phyloP scores from a whole-genome alignment of 2,329 filamentous ascomycete species.

The Aureobasidium pullulans region DNA sequence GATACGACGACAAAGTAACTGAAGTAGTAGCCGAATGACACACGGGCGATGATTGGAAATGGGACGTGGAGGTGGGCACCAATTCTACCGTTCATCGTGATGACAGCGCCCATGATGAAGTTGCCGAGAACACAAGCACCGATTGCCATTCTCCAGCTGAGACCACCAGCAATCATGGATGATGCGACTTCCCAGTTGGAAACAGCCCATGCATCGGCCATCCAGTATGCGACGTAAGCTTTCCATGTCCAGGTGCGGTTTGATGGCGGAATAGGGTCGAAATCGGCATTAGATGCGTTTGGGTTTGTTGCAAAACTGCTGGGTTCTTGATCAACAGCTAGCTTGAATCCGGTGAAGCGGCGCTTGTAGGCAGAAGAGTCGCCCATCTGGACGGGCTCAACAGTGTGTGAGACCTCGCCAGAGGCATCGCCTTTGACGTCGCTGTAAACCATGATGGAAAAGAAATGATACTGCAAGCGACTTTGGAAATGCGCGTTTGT shows the following conservation, averaged over 20 bases:
- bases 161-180: conserved; percentile 19
- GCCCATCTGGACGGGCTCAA: background rate
- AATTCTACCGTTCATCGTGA: conserved; percentile 48
- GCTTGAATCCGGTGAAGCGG: background rate
- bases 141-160: conserved; percentile 19
- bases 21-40: conserved; percentile 51
- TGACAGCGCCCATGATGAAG: conserved; percentile 17
- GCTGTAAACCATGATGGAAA: background rate
- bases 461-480: no score
- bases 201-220: conserved; percentile 20
- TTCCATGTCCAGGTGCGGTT: conserved; percentile 1
- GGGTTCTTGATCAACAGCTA: background rate
- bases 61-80: conserved; percentile 45
- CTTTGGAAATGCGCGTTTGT: background rate
- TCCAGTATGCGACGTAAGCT: conserved; percentile 20
- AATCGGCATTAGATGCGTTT: background rate
- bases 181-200: conserved; percentile 19
- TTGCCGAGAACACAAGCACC: conserved; percentile 20
- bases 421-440: background rate
- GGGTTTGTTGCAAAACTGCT: conserved; percentile 1
- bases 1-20: conserved; percentile 49
- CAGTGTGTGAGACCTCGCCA: background rate
- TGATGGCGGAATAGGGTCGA: background rate
- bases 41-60: conserved; percentile 48
- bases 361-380: background rate